Base-by-base conservation (phyloP, 257 asterid species). In the Solanum acaule region DNA sequence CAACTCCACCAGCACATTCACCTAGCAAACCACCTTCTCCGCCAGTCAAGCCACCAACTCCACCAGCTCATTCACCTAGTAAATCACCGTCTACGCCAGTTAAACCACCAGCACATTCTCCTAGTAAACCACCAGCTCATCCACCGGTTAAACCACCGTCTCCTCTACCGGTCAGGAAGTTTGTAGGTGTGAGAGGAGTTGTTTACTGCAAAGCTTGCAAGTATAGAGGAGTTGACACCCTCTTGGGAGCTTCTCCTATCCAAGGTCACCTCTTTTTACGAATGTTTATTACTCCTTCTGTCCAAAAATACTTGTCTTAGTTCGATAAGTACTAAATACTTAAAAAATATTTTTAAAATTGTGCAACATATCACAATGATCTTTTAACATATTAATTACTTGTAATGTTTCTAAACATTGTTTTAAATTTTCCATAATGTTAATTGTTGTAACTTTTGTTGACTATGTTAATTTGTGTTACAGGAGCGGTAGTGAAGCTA, bases 151-250 rank as follows among this genome's bases (percentile, higher is more conserved):
- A 37, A 76, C 82, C 77, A 11, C 87, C 71, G 2, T 42, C 29
- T 87, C 87, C 65, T 8, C 65, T 40, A 18, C 87, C 88, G 1
- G 20, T 40, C 9, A 91, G 92, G 86, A 93, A 90, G 86, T 25
- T 22, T 87, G 93, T 94, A 6, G 94, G 92, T 5, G 89, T 94
- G 6, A 90, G 91, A 33, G 98, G 98, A 20, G 90, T 93, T 42
- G 96, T 94, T 29, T 94, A 83, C 89, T 96, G 98, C 93, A 96
- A 96, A 52, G 72, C 94, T 1, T 96, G 98, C 95, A 92, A 90
- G 87, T 96, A 86, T 34, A 87, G 88, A 2, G 97, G 98, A 2
- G 40, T 87, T 73, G 91, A 91, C 81, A 93, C 93, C 22, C 91
- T 93, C 59, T 0, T 6, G 38, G 93, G 87, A 6, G 97, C 96